A percentile compares a stretch with the other conserved stretches of the same genome.
phyloP scores from a whole-genome alignment of 2,329 filamentous ascomycete species.

The Aspergillus flavus region DNA sequence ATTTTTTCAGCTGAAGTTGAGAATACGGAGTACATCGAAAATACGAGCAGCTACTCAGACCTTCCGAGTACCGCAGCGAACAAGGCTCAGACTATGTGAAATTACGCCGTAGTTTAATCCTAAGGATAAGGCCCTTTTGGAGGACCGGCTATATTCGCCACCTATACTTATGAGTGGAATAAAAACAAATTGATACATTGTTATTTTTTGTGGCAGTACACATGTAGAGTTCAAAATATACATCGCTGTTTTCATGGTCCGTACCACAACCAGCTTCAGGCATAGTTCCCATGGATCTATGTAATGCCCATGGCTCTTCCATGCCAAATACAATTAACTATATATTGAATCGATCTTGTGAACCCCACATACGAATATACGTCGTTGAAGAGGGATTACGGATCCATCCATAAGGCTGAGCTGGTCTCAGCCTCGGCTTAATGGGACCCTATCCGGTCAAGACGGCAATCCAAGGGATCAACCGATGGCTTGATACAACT shows the following conservation, averaged over 20 bases:
- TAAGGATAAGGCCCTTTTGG: not conserved
- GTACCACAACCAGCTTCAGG: not conserved
- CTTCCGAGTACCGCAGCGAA: not conserved
- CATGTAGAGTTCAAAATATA: not conserved
- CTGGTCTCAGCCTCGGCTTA: not conserved
- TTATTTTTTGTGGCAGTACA: not conserved
- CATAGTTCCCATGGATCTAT: not conserved
- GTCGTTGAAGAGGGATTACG: not conserved
- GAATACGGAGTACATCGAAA: not conserved
- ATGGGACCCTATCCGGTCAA: not conserved
- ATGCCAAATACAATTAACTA: not conserved
- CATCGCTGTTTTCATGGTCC: not conserved
- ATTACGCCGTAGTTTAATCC: not conserved
- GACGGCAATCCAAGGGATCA: not conserved
- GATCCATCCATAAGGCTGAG: slow-evolving; percentile 2
- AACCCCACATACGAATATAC: not conserved
- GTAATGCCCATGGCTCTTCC: not conserved
- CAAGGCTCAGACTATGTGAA: not conserved
- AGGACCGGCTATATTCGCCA: not conserved
- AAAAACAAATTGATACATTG: not conserved
- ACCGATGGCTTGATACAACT: not conserved
- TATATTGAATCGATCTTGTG: not conserved
- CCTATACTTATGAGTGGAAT: not conserved
- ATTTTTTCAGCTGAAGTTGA: not conserved
- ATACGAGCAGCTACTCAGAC: not conserved